Evolutionary conservation across 2,329 filamentous ascomycete species (phyloP), one percentile per base, ranked within the genome.

Genomic region (Aspergillus niger): DNA sequence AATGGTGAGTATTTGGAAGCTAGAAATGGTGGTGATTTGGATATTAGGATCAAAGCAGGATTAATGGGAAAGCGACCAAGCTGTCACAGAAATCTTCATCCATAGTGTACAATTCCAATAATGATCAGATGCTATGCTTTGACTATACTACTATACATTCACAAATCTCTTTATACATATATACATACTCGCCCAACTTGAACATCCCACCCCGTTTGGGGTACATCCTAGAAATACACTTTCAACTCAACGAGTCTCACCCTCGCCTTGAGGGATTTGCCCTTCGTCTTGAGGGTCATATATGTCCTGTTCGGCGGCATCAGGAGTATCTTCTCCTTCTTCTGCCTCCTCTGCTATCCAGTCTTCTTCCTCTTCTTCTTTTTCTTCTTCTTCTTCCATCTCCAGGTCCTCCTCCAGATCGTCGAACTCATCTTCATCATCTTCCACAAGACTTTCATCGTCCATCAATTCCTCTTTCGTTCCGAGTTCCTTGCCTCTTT

Each of bases 401-500:
- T 43, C 22, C 6, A 8, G 7, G 11, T n/a, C 15, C 24, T n/a
- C 49, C 49, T 54, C 36, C 36, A 54, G 51, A 10, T 44, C 22
- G 15, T 56, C 44, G 15, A 22, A 52, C 13, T 55, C 43, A 10
- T 52, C 50, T 26, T 57, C 51, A 20, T 58, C 53, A 22, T 58
- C 56, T 26, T 47, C 32, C 22, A 47, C 53, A 13, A 10, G 58
- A 49, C 61, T 49, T 20, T 65, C 64, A 57, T 55, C 50, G 22
- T 67, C 66, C 53, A 63, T 48, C 28, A 63, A 17, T 59, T 66
- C 67, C 55, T 72, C 69, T 17, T 63, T 60, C 38, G 53, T 61
- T 52, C 64, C 62, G 43, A 55, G 24, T 38, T 59, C 15, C 17
- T 61, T 67, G 26, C 63, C 63, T 51, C 59, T 61, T 13, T 26